Evolutionary conservation across 345 rosid genomes (phyloP).

Genomic region (Psidium friedrichsthalianum): DNA sequence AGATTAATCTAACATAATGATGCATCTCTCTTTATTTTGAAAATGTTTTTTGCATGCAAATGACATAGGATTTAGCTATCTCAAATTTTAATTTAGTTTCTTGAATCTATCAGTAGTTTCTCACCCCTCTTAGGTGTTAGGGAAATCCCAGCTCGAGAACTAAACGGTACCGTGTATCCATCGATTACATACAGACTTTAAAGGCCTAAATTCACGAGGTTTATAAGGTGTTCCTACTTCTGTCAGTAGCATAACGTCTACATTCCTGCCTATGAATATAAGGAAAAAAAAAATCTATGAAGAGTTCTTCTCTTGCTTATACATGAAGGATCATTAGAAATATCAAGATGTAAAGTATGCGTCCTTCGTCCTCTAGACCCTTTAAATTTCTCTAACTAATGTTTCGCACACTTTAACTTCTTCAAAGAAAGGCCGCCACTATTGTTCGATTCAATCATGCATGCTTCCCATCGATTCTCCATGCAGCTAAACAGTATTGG

Average conservation of each 20-base stretch:
- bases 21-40: not conserved
- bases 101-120: not conserved
- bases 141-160: not conserved
- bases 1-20: not conserved
- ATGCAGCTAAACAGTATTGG: not conserved
- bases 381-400: no score
- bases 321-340: no score
- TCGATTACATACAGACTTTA: not conserved
- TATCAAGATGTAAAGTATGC: no score
- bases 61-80: not conserved
- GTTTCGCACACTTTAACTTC: no score
- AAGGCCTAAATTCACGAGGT: no score
- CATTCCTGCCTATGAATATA: no score
- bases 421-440: no score
- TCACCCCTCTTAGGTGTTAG: not conserved
- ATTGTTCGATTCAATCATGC: not conserved
- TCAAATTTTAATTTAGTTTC: not conserved
- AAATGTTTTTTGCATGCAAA: not conserved
- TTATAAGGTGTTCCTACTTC: no score
- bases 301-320: no score
- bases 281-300: no score
- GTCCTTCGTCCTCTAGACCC: no score
- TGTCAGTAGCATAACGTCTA: no score
- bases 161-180: not conserved
- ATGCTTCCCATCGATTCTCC: not conserved